phyloP scores from a whole-genome alignment of 257 asterid genomes.

The Avicennia marina region DNA sequence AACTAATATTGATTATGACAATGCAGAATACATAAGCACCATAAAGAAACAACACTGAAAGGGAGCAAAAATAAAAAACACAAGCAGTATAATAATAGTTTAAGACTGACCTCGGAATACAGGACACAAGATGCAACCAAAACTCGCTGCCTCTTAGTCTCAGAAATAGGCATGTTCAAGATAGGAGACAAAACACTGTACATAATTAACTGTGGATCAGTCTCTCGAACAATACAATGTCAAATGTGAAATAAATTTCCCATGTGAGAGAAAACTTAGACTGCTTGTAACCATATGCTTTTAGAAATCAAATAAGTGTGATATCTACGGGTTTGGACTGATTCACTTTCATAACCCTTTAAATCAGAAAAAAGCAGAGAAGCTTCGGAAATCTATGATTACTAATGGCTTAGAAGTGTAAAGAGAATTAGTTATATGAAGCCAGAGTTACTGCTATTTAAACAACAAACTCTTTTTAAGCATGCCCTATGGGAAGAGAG shows the following conservation, averaged over 20 bases:
- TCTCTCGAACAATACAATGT: conserved; percentile 16
- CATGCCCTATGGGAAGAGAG: too few species aligned
- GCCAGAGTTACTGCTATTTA: too few species aligned
- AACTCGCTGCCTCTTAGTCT: conserved; percentile 91
- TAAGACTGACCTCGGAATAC: conserved; percentile 83
- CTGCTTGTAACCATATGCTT: conserved; percentile 12
- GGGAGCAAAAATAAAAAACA: conserved; percentile 5
- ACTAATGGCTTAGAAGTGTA: too few species aligned
- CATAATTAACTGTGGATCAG: conserved; percentile 26
- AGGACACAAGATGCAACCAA: conserved; percentile 91
- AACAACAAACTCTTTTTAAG: too few species aligned
- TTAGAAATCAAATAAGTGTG: conserved; percentile 7
- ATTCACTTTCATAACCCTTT: neutral
- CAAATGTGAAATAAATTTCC: conserved; percentile 18
- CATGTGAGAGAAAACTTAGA: conserved; percentile 12
- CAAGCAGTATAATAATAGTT: neutral
- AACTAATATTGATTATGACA: too few species aligned
- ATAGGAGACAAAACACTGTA: conserved; percentile 94
- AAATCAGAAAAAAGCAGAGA: conserved; percentile 12
- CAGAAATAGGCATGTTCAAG: conserved; percentile 86
- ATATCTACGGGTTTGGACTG: neutral
- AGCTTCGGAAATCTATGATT: neutral
- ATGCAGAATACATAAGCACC: too few species aligned
- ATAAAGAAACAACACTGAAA: conserved; percentile 1
- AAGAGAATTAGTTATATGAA: too few species aligned